These are phyloP conservation scores for Suillus lakei DNA, from an alignment of 768 basidiomycete species.

Conservation along the genomic window DNA sequence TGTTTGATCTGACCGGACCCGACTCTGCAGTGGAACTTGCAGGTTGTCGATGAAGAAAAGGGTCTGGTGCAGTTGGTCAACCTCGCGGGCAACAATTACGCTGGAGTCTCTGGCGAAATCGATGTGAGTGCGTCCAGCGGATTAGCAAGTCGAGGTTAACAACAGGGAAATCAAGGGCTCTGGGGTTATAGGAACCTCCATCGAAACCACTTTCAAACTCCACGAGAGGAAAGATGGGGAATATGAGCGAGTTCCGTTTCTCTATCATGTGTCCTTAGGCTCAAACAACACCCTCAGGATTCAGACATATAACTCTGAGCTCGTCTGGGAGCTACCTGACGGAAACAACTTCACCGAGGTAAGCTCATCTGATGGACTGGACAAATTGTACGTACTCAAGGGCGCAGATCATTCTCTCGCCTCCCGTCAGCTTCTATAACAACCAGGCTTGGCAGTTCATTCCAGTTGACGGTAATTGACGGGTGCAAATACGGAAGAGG, in stretches of 20 bases:
- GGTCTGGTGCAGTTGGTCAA: not conserved
- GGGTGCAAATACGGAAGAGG: not conserved
- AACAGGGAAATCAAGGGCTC: not conserved
- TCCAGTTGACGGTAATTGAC: not conserved
- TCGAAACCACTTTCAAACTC: not conserved
- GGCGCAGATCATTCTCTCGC: not conserved
- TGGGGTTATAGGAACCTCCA: not conserved
- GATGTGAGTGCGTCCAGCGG: not conserved
- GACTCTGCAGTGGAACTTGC: not conserved
- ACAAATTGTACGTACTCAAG: not conserved
- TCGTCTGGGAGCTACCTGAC: not conserved
- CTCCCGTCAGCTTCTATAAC: not conserved
- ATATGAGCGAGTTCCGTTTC: not conserved
- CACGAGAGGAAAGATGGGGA: not conserved
- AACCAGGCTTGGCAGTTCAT: constrained; percentile 2
- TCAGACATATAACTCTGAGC: not conserved
- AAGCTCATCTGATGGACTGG: not conserved
- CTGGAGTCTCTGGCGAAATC: not conserved
- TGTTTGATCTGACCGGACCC: not conserved
- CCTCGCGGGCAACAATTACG: not conserved
- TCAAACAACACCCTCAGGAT: not conserved
- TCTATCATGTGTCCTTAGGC: not conserved
- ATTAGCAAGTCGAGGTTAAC: not conserved
- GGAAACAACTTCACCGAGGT: not conserved
- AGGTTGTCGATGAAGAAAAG: not conserved